A percentile compares a stretch with the other conserved stretches of the same genome.
Evolutionary conservation across 192 early-diverging fungal species (phyloP).

Genomic region (Paraglomus occultum): DNA sequence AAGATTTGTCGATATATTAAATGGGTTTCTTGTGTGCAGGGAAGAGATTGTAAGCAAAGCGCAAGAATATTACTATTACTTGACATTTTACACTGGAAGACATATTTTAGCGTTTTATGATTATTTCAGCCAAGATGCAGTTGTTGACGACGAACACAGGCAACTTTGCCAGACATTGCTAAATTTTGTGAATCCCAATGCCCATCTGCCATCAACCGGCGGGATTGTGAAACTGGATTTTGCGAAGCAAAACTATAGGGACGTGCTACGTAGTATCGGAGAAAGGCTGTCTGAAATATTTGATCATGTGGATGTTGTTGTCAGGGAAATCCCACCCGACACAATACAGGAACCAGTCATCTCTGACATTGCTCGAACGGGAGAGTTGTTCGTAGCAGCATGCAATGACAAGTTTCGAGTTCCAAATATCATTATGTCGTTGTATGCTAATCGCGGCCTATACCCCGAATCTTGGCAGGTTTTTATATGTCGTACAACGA

Average conservation of each 20-base stretch:
- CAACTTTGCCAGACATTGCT: slow-evolving; percentile 15
- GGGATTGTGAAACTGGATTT: background rate
- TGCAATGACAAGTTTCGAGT: slow-evolving; percentile 25
- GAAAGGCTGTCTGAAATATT: slow-evolving; percentile 2
- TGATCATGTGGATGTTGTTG: background rate
- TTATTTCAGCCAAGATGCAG: slow-evolving; percentile 14
- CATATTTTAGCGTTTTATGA: slow-evolving; percentile 29
- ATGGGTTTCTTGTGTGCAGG: background rate
- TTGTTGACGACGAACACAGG: background rate
- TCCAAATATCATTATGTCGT: slow-evolving; percentile 29
- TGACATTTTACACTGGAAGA: slow-evolving; percentile 29
- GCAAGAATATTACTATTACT: slow-evolving; percentile 30
- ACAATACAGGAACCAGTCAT: background rate
- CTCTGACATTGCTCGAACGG: slow-evolving; percentile 21
- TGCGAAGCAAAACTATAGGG: background rate
- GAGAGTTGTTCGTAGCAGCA: slow-evolving; percentile 31
- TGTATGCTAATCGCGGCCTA: slow-evolving; percentile 24
- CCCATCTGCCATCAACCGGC: background rate
- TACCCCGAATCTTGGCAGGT: slow-evolving; percentile 28
- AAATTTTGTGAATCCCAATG: slow-evolving; percentile 16
- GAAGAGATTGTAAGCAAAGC: slow-evolving; percentile 11
- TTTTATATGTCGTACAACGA: slow-evolving; percentile 28
- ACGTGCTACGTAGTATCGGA: slow-evolving; percentile 1
- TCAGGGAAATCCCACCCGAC: too few species aligned
- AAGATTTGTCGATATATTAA: background rate